phyloP scores from a whole-genome alignment of 768 basidiomycete species.

The Russula lepida region DNA sequence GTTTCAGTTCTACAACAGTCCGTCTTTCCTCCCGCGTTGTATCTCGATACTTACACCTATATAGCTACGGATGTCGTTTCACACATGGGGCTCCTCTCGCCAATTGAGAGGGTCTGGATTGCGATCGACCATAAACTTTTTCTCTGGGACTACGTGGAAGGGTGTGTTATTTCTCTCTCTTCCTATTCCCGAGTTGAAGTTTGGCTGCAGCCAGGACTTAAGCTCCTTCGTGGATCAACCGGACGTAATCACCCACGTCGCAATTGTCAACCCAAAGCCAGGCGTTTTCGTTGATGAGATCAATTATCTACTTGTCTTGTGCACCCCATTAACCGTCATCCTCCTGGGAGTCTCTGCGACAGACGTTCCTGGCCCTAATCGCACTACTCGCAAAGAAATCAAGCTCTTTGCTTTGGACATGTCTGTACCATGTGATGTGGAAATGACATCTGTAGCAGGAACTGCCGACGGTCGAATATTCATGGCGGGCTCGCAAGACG shows the following conservation, averaged over 20 bases:
- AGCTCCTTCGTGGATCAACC: conserved; percentile 87
- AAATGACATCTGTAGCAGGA: conserved; percentile 79
- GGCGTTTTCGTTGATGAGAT: conserved; percentile 92
- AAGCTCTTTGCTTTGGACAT: conserved; percentile 89
- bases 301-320: conserved; percentile 78
- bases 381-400: conserved; percentile 54
- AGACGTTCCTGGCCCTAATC: conserved; percentile 33
- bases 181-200: conserved; percentile 7
- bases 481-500: conserved; percentile 79
- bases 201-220: conserved; percentile 63
- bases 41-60: conserved; percentile 12
- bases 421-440: conserved; percentile 64
- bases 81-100: conserved; percentile 86
- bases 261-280: conserved; percentile 76
- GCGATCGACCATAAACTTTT: conserved; percentile 91
- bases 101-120: conserved; percentile 93
- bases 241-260: conserved; percentile 83
- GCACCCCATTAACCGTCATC: conserved; percentile 74
- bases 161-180: conserved; percentile 41
- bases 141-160: conserved; percentile 93
- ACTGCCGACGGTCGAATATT: conserved; percentile 82
- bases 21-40: not conserved
- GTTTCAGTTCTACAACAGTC: conserved; percentile 73
- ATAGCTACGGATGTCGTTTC: conserved; percentile 61
- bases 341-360: conserved; percentile 72